Percentiles rank a stretch among this genome's conserved stretches.
phyloP scores from a whole-genome alignment of 768 basidiomycete genomes.

The Rhodotorula graminis region DNA sequence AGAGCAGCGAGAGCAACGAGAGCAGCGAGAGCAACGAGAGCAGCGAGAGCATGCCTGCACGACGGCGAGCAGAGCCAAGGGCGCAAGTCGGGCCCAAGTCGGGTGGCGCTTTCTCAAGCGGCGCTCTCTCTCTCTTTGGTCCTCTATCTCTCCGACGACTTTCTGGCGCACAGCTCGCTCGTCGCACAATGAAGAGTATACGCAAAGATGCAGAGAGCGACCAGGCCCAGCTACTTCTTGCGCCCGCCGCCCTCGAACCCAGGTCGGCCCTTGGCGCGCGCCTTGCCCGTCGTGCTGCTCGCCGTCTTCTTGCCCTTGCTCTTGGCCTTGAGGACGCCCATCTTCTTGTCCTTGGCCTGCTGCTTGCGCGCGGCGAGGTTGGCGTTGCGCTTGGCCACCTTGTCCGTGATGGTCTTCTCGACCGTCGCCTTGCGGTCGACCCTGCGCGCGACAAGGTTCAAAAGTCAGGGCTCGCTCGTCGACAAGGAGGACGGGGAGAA shows the following conservation, averaged over 20 bases:
- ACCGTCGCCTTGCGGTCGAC: constrained; percentile 78
- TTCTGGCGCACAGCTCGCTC: background rate
- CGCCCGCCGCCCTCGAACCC: constrained; percentile 74
- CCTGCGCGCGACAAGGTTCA: constrained; percentile 54
- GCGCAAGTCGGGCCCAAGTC: too few species aligned
- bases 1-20: too few species aligned
- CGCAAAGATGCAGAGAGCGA: background rate
- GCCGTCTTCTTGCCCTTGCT: constrained; percentile 34
- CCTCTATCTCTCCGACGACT: too few species aligned
- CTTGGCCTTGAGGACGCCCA: constrained; percentile 53
- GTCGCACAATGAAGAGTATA: background rate
- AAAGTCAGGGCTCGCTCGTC: background rate
- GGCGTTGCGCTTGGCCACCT: constrained; percentile 82
- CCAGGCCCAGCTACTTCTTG: constrained; percentile 28
- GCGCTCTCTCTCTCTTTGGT: too few species aligned
- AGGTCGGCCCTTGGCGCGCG: constrained; percentile 63
- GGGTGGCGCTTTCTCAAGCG: too few species aligned
- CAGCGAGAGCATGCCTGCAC: too few species aligned
- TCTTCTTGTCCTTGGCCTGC: constrained; percentile 60
- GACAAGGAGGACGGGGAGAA: too few species aligned
- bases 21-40: too few species aligned
- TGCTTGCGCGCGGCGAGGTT: constrained; percentile 85
- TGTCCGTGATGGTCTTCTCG: constrained; percentile 67
- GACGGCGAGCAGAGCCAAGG: too few species aligned
- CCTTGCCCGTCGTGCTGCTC: constrained; percentile 38